These are phyloP conservation scores for Alectoria sarmentosa DNA, from an alignment of 495 filamentous ascomycete species.

Conservation along the genomic window DNA sequence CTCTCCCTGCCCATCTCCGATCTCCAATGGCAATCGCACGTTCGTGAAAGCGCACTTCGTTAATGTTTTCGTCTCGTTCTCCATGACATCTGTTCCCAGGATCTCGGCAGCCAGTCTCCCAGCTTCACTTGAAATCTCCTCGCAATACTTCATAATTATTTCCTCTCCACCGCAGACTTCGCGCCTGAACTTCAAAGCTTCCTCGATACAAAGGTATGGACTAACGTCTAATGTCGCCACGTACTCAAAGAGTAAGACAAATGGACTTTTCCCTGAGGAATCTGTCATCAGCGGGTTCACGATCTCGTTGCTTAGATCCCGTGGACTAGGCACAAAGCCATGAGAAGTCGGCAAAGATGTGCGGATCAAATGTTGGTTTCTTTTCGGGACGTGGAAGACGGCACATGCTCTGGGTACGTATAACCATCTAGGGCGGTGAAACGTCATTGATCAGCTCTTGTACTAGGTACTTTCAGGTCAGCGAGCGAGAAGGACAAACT, in stretches of 20 bases:
- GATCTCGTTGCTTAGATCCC: slow-evolving; percentile 31
- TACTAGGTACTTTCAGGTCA: not conserved
- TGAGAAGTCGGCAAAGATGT: slow-evolving; percentile 66
- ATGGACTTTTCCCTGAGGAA: slow-evolving; percentile 41
- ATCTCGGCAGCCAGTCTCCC: slow-evolving; percentile 50
- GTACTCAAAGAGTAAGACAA: slow-evolving; percentile 69
- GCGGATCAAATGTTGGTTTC: slow-evolving; percentile 67
- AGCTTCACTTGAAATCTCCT: slow-evolving; percentile 50
- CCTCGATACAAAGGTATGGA: slow-evolving; percentile 63
- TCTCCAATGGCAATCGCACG: slow-evolving; percentile 60
- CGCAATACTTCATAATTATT: slow-evolving; percentile 52
- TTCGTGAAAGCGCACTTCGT: slow-evolving; percentile 55
- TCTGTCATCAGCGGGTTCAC: slow-evolving; percentile 43
- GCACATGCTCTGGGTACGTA: slow-evolving; percentile 75
- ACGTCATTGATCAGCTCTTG: slow-evolving; percentile 3
- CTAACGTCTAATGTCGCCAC: slow-evolving; percentile 66
- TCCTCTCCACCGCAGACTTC: slow-evolving; percentile 69
- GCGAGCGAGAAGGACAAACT: slow-evolving; percentile 16
- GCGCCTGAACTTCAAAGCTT: slow-evolving; percentile 59
- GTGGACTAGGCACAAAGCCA: slow-evolving; percentile 41
- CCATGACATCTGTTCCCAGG: slow-evolving; percentile 65
- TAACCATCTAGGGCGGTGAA: slow-evolving; percentile 55
- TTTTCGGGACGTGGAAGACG: slow-evolving; percentile 65
- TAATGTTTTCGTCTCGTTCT: slow-evolving; percentile 41
- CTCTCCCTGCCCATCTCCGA: slow-evolving; percentile 26